Evolutionary conservation across 106 monocot genomes (phyloP).

Genomic region (Agapanthus africanus): DNA sequence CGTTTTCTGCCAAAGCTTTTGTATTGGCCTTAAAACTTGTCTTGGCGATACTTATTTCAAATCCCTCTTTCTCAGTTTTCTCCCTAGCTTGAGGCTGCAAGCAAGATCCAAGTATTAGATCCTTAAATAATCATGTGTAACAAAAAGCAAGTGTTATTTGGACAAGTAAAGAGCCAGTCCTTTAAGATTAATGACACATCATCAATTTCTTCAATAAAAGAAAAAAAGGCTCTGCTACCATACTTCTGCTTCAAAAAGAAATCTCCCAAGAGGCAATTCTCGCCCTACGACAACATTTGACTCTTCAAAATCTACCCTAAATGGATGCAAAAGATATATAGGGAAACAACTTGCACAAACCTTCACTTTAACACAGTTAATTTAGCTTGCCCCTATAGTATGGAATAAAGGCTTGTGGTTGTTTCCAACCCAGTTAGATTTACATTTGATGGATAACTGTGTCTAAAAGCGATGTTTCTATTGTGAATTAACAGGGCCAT

Average conservation of each 20-base stretch:
- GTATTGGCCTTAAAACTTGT: constrained; percentile 99
- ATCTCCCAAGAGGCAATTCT: not conserved
- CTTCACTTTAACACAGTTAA: not conserved
- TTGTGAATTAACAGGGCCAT: not conserved
- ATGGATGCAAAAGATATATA: not conserved
- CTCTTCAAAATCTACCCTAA: not conserved
- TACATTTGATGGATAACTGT: not conserved
- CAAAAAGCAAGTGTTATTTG: not conserved
- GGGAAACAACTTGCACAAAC: not conserved
- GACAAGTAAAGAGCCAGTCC: no score
- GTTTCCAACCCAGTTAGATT: no score
- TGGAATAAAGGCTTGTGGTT: not conserved
- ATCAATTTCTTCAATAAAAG: not conserved
- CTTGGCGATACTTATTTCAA: constrained; percentile 74
- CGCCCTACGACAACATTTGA: not conserved
- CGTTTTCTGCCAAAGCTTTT: constrained; percentile 97
- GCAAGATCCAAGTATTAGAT: not conserved
- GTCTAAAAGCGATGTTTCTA: not conserved
- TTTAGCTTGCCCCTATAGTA: no score
- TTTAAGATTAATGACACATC: no score
- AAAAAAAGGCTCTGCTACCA: no score
- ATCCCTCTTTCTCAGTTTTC: constrained; percentile 81
- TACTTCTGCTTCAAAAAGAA: not conserved
- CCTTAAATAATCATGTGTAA: not conserved
- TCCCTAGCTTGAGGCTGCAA: constrained; percentile 96